Conservation (phyloP, 2,329 filamentous ascomycete genomes). For the Scopulariopsis brevicaulis region DNA sequence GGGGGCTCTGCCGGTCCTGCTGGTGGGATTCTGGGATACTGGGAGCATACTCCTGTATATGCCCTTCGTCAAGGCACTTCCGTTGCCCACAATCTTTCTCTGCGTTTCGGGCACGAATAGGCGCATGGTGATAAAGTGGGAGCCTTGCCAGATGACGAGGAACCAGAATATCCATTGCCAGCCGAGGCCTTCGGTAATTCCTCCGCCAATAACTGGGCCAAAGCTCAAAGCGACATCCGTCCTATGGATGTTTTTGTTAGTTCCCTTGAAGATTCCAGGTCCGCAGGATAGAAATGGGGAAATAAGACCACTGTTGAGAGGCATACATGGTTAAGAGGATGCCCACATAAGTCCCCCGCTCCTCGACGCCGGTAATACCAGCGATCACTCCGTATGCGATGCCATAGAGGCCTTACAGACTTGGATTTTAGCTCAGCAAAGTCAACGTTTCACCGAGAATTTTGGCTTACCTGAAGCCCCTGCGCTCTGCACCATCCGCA, state of each 20-base stretch:
- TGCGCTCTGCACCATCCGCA: slow-evolving; percentile 43
- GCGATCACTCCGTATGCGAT: slow-evolving; percentile 55
- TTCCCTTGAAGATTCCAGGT: no score
- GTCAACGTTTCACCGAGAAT: no score
- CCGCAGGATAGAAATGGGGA: no score
- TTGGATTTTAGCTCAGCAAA: background rate
- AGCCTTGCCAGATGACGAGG: slow-evolving; percentile 33
- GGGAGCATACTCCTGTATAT: background rate
- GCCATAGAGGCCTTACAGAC: slow-evolving; percentile 52
- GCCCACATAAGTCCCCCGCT: slow-evolving; percentile 57
- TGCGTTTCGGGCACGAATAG: slow-evolving; percentile 42
- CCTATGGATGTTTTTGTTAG: no score
- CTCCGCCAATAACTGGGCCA: slow-evolving; percentile 46
- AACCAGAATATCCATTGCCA: slow-evolving; percentile 56
- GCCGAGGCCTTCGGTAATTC: slow-evolving; percentile 44
- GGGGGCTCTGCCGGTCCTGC: no score
- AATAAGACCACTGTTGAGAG: slow-evolving; percentile 11
- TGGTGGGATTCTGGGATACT: background rate
- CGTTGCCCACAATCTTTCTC: slow-evolving; percentile 41
- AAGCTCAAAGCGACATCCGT: slow-evolving; percentile 14
- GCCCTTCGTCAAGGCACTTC: slow-evolving; percentile 10
- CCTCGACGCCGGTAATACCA: slow-evolving; percentile 50
- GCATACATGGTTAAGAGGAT: slow-evolving; percentile 40
- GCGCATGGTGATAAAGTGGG: slow-evolving; percentile 33
- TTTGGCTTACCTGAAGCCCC: slow-evolving; percentile 31